Evolutionary conservation across 495 filamentous ascomycete genomes (phyloP), one percentile per base, ranked within the genome.

Genomic region (Coniosporium apollinis): DNA sequence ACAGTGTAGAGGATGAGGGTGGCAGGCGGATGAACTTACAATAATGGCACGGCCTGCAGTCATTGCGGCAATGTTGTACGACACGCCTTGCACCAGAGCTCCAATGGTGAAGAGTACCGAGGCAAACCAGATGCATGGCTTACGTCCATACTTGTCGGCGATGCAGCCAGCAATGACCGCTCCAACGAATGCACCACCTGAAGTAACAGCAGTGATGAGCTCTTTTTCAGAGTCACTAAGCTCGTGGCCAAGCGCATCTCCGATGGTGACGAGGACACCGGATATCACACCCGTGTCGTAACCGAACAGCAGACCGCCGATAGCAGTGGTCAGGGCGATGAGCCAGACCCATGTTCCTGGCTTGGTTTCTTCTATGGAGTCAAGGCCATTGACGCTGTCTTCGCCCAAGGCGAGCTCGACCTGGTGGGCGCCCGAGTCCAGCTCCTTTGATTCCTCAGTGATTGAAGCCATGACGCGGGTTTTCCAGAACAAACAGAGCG

Each of bases 221-320:
- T 67, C 63, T 34, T 67, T 58, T 37, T 67, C 59, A 19, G 42
- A 46, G 9, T 52, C 37, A 11, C 26, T 48, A 7, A 60, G 38
- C 0, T 41, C 35, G 24, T 53, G 34, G 19, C 52, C 50, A 14
- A 65, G 52, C 31, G 50, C 44, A 26, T 24, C 46, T 5, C 49
- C 49, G 22, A 65, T 43, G 29, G 60, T 58, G 21, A 65, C 58
- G 13, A 66, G 46, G 9, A 65, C 57, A 0, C 59, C 60, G 7
- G 58, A 62, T 34, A 67, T 67, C 47, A 64, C 56, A 20, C 62
- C 62, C 19, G 63, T 65, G 38, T 67, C 62, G 35, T 65, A 66
- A 8, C 62, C 85, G 57, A 94, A 94, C 1, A 94, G 54, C 9
- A 93, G 63, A 3, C 85, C 85, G 40, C 77, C 82, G 20, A 93